Evolutionary conservation across 768 basidiomycete genomes (phyloP), one percentile per base, ranked within the genome.

Genomic region (Tricholoma sp.): DNA sequence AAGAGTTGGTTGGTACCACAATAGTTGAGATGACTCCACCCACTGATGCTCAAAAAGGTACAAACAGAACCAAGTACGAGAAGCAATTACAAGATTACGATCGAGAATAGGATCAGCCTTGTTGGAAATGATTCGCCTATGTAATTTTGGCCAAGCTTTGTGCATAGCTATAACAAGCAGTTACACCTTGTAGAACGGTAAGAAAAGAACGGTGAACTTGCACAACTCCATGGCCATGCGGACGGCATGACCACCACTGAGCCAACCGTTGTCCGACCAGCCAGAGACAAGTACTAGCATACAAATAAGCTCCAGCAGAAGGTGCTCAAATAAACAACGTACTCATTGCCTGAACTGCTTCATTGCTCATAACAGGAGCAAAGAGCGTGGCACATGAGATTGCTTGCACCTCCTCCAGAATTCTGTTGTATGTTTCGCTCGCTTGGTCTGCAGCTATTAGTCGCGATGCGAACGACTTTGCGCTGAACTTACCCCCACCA

Each of bases 291-390:
- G 78, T 57, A 95, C 91, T 94, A 57, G 49, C 56, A 14, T 32
- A 55, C 6, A 57, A 52, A 52, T 45, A 45, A 54, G 52, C 45
- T 52, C 43, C n/a, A 50, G 47, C n/a, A 19, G 29, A 58, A 43
- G 11, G 10, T 46, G 21, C 41, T 18, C n/a, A 57, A 39, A 5
- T 5, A 2, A 50, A 43, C 41, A 10, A 75, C 91, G 69, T 59
- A 94, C 92, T 90, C 90, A 94, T 96, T 8, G 93, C 89, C 69
- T 95, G 94, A 19, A 97, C 86, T 4, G 91, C 92, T 72, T 98
- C 94, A 59, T 84, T 80, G 32, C 92, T 80, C 60, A 84, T 76
- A 19, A 95, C 92, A 10, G 92, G 91, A 2, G 89, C 83, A 69
- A 97, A 98, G 16, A 98, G 78, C 2, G 91, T 92, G 5, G 88